Conservation (phyloP, 352 stramenopile species). For the Thalassiosira hispida region DNA sequence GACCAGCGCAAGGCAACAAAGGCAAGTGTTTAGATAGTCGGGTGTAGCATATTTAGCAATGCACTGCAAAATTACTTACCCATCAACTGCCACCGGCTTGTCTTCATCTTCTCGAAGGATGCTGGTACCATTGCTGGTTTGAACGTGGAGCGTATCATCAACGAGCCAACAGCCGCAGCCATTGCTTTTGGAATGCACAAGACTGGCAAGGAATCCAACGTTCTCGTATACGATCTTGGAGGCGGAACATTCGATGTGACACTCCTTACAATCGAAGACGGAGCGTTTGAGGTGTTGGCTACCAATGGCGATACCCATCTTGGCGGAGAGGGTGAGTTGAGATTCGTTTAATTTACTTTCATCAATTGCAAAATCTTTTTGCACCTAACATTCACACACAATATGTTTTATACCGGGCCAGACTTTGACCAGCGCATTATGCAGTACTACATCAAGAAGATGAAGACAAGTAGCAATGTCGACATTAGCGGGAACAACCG, state of each 20-base stretch:
- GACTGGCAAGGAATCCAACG: conserved; percentile 89
- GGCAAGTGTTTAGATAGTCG: no score
- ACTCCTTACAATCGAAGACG: conserved; percentile 97
- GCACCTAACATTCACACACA: no score
- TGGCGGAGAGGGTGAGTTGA: conserved; percentile 89
- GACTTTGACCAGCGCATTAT: conserved; percentile 99
- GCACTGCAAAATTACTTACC: no score
- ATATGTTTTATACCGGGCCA: no score
- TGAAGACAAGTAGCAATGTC: conserved; percentile 91
- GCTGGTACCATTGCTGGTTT: conserved; percentile 97
- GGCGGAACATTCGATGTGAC: conserved; percentile 98
- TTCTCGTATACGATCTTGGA: conserved; percentile 92
- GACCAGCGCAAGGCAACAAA: conserved; percentile 97
- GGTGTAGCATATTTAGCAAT: no score
- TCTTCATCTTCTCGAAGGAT: conserved; percentile 87
- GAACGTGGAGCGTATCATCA: conserved; percentile 99
- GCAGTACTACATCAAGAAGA: conserved; percentile 98
- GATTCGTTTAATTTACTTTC: no score
- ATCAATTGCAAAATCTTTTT: no score
- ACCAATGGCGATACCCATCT: conserved; percentile 99
- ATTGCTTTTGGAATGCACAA: conserved; percentile 95
- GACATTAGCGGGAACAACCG: conserved; percentile 95
- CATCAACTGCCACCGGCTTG: no score
- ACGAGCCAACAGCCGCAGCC: conserved; percentile 97
- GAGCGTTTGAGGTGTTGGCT: conserved; percentile 97